Evolutionary conservation across 2,329 filamentous ascomycete genomes (phyloP), one percentile per base, ranked within the genome.

Genomic region (Xylariaceae sp.): DNA sequence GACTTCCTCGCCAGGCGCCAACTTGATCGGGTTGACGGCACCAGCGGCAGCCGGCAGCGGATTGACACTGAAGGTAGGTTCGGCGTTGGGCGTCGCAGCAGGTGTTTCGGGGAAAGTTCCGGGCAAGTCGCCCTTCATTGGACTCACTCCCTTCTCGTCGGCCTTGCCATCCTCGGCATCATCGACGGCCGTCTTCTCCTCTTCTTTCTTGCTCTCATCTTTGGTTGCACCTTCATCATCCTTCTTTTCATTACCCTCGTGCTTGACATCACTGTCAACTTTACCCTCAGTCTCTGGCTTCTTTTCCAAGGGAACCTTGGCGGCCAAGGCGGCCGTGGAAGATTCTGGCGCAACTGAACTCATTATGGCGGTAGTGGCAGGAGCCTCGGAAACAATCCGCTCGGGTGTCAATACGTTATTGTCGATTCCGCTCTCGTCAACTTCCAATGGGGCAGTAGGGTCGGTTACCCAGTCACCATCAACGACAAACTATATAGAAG

Each of bases 401-500:
- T 90, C 82, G 55, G 87, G 84, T 41, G 82, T 81, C 54, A 99
- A 81, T 61, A 96, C 84, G 83, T 97, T 97, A 80, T 97, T 97
- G 66, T 91, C 78, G 80, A 92, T 96, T 67, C 88, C 87, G 67
- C 85, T 79, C 62, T 81, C 80, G 77, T 96, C 92, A 67, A 84
- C 83, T 74, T 96, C 91, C 73, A 87, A 86, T 56, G 88, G 88
- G 42, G 86, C 87, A 56, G 84, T 84, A 65, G 86, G 83, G 73
- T 96, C 91, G 70, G 85, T 88, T 49, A 84, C 85, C 94, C 94
- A 99, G 64, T 81, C 83, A 64, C 88, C 89, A 80, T 99, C 90
- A 63, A 96, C 92, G 65, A 99, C 88, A 72, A 96, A 99, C 92
- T 96, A 71, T 53, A 65, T 31, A 11, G 40, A 35, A 64, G 56